Evolutionary conservation across 306 rosid genomes (phyloP), one percentile per base, ranked within the genome.

Genomic region (Quillaja saponaria): DNA sequence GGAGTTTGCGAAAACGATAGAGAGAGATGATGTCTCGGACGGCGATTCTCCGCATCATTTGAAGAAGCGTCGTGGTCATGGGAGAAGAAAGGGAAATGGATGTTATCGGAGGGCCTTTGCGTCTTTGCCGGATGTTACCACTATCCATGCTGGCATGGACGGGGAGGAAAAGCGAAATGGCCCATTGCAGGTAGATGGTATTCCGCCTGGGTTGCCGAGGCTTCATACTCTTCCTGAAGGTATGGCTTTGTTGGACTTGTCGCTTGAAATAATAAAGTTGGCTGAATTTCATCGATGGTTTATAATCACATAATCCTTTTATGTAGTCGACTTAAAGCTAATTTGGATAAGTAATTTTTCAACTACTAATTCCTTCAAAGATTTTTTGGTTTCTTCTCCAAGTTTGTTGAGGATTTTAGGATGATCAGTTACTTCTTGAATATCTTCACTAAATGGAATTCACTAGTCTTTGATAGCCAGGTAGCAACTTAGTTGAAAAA

Each of bases 191-290:
- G 70, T 84, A 6, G 92, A 82, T 2, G 95, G 83, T 58, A 88
- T 92, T 80, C 98, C 98, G 55, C 76, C 74, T 0, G 98, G 98
- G 34, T 49, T 92, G 75, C 88, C 98, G 65, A 79, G 90, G 74
- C 72, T 88, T 47, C 98, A 92, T 19, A 86, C 96, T 37, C 90
- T 88, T 34, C 84, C 81, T 8, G 96, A 84, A 88, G 98, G 98
- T 92, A 86, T 38, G 65, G 71, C 25, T 76, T 7, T 10, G 15
- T 19, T 28, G 58, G 69, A 61, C 17, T 75, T 51, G 56, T 72
- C 31, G 10, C 53, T 66, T 0, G 78, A 34, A 62, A 11, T 10
- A 28, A 55, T 25, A 2, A 37, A 21, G 14, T 6, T 55, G 21
- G 16, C 49, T 25, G 35, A 17, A 41, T 51, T 18, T 42, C 15